Conservation (phyloP, 1,284 basidiomycete species). For the Marasmius oreades region DNA sequence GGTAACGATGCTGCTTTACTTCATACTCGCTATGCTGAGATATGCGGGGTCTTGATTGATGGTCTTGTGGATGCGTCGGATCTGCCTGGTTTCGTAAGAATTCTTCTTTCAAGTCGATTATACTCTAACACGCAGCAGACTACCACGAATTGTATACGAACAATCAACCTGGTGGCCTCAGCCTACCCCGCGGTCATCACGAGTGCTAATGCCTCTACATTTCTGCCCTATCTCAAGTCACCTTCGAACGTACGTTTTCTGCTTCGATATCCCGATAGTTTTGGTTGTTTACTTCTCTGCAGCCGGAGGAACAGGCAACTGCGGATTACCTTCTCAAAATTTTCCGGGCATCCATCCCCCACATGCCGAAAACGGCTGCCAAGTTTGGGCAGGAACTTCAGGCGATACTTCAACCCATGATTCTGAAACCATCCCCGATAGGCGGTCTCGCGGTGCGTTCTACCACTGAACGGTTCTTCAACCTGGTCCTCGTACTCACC, state of each 20-base stretch:
- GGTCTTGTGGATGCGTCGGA: constrained; percentile 83
- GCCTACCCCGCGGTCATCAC: constrained; percentile 83
- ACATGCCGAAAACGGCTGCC: constrained; percentile 83
- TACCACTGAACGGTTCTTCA: background rate
- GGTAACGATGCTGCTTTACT: constrained; percentile 49
- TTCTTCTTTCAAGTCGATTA: constrained; percentile 15
- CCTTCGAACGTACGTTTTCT: constrained; percentile 58
- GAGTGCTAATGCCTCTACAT: constrained; percentile 71
- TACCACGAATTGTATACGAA: constrained; percentile 77
- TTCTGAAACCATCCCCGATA: constrained; percentile 71
- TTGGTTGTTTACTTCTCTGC: background rate
- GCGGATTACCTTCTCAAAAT: constrained; percentile 86
- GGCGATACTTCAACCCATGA: constrained; percentile 78
- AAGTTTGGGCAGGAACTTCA: constrained; percentile 89
- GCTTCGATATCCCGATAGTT: background rate
- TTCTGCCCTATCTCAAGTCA: constrained; percentile 86
- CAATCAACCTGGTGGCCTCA: constrained; percentile 77
- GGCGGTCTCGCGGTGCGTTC: constrained; percentile 59
- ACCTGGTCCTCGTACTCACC: background rate
- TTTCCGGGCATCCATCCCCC: constrained; percentile 80
- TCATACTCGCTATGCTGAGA: constrained; percentile 64
- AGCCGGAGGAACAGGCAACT: constrained; percentile 76
- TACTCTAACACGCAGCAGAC: constrained; percentile 44
- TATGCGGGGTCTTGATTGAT: constrained; percentile 84
- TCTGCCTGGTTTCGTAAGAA: constrained; percentile 71